These are phyloP conservation scores for Entomophthora muscae DNA, from an alignment of 371 early-diverging fungal genomes.

Conservation along the genomic window DNA sequence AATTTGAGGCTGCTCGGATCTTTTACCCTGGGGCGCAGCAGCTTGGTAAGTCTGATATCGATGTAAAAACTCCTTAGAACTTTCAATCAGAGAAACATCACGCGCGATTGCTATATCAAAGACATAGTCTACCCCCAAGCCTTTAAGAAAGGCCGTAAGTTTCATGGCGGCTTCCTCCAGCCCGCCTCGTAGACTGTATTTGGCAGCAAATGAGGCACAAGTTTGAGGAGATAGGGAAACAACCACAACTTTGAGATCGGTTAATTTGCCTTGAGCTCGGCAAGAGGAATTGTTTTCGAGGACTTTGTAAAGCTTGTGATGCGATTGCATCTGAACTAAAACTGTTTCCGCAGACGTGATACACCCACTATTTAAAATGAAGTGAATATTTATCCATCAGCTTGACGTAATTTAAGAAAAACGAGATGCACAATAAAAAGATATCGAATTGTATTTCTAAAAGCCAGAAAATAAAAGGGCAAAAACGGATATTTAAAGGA, in stretches of 20 bases:
- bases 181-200: conserved; percentile 43
- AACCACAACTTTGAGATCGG: conserved; percentile 25
- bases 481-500: no score
- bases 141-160: conserved; percentile 40
- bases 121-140: conserved; percentile 64
- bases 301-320: conserved; percentile 62
- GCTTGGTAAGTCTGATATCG: conserved; percentile 21
- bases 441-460: no score
- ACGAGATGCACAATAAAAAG: no score
- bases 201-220: conserved; percentile 74
- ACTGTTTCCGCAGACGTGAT: conserved; percentile 94
- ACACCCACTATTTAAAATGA: conserved; percentile 92
- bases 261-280: conserved; percentile 13
- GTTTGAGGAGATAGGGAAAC: conserved; percentile 85
- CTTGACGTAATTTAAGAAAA: no score
- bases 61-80: conserved; percentile 76
- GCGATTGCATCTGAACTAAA: conserved; percentile 75
- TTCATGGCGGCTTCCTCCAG: conserved; percentile 33
- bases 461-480: no score
- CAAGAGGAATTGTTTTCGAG: conserved; percentile 41
- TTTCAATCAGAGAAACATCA: conserved; percentile 64
- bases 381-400: no score
- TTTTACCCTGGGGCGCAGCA: conserved; percentile 9
- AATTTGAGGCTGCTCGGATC: conserved; percentile 13
- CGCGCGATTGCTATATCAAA: conserved; percentile 77